Conservation (phyloP, 2,329 filamentous ascomycete genomes). For the Thielaviopsis musarum region DNA sequence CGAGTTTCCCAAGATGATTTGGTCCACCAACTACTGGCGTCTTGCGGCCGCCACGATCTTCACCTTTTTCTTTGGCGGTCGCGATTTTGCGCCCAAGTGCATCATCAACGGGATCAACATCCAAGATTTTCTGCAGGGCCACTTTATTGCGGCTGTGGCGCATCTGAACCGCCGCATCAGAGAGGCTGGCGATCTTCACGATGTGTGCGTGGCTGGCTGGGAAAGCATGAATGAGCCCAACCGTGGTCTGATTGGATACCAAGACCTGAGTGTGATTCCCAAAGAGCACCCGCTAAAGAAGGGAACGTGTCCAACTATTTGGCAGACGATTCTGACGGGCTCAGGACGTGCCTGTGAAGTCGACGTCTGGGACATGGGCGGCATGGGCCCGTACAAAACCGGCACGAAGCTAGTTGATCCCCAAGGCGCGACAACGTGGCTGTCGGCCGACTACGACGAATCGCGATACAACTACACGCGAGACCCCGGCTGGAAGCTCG, state of each 20-base stretch:
- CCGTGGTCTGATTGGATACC: conserved; percentile 67
- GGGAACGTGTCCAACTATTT: conserved; percentile 81
- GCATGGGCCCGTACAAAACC: conserved; percentile 79
- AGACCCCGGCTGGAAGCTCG: conserved; percentile 74
- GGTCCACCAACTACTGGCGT: conserved; percentile 92
- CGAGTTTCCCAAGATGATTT: conserved; percentile 95
- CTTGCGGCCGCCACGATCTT: conserved; percentile 82
- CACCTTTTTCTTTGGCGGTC: conserved; percentile 82
- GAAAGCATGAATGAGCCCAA: conserved; percentile 95
- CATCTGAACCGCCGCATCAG: conserved; percentile 73
- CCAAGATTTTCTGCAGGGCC: conserved; percentile 80
- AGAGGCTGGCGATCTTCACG: conserved; percentile 75
- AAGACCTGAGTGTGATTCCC: conserved; percentile 67
- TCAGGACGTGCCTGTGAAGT: conserved; percentile 81
- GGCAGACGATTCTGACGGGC: conserved; percentile 85
- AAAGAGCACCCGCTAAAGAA: conserved; percentile 82
- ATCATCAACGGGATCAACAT: conserved; percentile 92
- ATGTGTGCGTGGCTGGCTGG: conserved; percentile 83
- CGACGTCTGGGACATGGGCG: conserved; percentile 84
- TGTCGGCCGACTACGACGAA: conserved; percentile 59
- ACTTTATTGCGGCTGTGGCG: conserved; percentile 64
- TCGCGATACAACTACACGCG: conserved; percentile 79
- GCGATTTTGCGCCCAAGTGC: conserved; percentile 86
- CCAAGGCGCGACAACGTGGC: conserved; percentile 69
- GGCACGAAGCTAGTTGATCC: conserved; percentile 74